Conservation (phyloP, 2,329 filamentous ascomycete genomes). For the Alternaria solani region DNA sequence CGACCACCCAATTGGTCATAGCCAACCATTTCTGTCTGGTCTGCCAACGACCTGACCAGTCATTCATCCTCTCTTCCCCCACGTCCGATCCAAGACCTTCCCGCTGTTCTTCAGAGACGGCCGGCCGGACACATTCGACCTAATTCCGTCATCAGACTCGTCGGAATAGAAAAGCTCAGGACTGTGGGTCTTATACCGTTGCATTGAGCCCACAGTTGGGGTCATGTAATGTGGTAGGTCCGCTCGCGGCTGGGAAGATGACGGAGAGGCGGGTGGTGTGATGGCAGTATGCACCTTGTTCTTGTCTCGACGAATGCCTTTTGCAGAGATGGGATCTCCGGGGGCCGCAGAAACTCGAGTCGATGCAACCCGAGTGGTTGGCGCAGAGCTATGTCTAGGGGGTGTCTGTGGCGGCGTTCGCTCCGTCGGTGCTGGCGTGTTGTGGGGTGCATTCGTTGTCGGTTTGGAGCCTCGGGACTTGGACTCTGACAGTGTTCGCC, state of each 20-base stretch:
- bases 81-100: constrained; percentile 5
- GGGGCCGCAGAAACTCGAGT: neutral
- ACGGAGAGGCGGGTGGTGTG: neutral
- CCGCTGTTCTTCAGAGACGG: neutral
- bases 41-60: no score
- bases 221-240: constrained; percentile 2
- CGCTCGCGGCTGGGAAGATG: neutral
- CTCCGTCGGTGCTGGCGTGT: neutral
- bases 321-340: neutral
- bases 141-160: neutral
- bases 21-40: no score
- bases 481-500: neutral
- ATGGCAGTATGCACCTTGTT: neutral
- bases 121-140: neutral
- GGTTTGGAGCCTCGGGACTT: neutral
- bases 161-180: constrained; percentile 8
- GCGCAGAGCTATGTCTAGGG: neutral
- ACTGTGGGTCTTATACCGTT: neutral
- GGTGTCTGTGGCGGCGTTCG: neutral
- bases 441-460: neutral
- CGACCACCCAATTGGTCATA: neutral
- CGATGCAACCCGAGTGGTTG: neutral
- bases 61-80: neutral
- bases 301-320: neutral
- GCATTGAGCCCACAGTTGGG: neutral